phyloP scores from a whole-genome alignment of 768 basidiomycete genomes.

The Tricholoma terreum region DNA sequence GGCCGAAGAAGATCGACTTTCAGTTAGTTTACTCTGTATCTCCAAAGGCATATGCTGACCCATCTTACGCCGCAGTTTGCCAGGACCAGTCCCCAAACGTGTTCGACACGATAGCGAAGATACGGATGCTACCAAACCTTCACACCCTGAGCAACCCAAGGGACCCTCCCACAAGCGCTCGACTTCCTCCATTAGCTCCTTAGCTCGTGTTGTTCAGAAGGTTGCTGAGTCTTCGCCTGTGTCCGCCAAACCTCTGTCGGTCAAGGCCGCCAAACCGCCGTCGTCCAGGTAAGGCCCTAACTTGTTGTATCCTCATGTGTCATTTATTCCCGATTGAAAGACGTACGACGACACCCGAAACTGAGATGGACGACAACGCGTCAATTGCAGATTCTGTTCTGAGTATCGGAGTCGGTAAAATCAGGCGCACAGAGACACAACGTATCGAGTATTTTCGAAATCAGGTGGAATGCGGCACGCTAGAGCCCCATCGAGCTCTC shows the following conservation, averaged over 20 bases:
- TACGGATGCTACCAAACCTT: slow-evolving; percentile 9
- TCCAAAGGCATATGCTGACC: not conserved
- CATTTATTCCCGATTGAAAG: slow-evolving; percentile 10
- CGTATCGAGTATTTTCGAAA: slow-evolving; percentile 63
- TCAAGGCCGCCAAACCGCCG: slow-evolving; percentile 18
- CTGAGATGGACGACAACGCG: slow-evolving; percentile 45
- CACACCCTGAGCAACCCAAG: slow-evolving; percentile 18
- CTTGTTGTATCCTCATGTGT: too few relatives aligned
- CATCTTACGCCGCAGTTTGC: slow-evolving; percentile 16
- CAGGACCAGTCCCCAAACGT: slow-evolving; percentile 28
- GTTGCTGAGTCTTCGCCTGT: slow-evolving; percentile 12
- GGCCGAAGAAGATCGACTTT: slow-evolving; percentile 21
- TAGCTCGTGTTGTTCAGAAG: slow-evolving; percentile 27
- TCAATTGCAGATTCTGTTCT: slow-evolving; percentile 55
- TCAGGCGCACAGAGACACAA: slow-evolving; percentile 59
- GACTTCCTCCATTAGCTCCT: slow-evolving; percentile 27
- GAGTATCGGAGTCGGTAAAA: slow-evolving; percentile 27
- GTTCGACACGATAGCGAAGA: slow-evolving; percentile 16
- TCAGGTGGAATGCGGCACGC: slow-evolving; percentile 52
- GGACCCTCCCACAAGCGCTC: slow-evolving; percentile 23
- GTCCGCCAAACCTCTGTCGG: slow-evolving; percentile 15
- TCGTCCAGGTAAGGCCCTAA: slow-evolving; percentile 22
- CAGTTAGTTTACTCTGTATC: slow-evolving; percentile 13
- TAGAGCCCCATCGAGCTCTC: slow-evolving; percentile 56
- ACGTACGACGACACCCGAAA: slow-evolving; percentile 30